Evolutionary conservation across 1,284 basidiomycete species (phyloP).

Genomic region (Puccinia horiana): DNA sequence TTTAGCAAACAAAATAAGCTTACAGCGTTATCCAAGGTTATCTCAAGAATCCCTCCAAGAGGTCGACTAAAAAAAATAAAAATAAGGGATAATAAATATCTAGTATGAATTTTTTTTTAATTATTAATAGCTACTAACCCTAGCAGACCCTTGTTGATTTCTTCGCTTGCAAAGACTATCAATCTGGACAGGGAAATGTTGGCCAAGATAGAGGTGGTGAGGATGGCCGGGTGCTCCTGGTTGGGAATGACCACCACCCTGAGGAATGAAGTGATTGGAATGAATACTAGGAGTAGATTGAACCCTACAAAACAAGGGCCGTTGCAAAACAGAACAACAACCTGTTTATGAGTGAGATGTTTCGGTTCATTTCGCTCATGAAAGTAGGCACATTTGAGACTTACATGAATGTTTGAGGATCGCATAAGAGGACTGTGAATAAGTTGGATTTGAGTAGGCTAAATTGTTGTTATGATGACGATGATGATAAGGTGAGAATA

Average conservation of each 20-base stretch:
- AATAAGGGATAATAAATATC: not conserved
- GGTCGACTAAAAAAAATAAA: not conserved
- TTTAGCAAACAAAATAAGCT: not conserved
- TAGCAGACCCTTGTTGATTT: constrained; percentile 70
- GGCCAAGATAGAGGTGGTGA: constrained; percentile 25
- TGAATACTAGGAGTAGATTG: constrained; percentile 62
- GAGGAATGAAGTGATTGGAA: constrained; percentile 61
- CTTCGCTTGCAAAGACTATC: constrained; percentile 77
- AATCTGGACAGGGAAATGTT: constrained; percentile 58
- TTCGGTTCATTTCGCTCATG: too few relatives aligned
- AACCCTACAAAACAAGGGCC: constrained; percentile 53
- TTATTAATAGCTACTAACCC: constrained; percentile 57
- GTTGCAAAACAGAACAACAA: too few relatives aligned
- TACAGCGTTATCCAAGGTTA: constrained; percentile 36
- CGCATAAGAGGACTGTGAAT: constrained; percentile 56
- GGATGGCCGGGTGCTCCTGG: not conserved
- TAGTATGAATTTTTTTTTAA: too few relatives aligned
- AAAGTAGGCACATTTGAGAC: not conserved
- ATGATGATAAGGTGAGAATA: too few relatives aligned
- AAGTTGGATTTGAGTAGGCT: constrained; percentile 59
- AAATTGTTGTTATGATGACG: constrained; percentile 56
- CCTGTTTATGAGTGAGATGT: too few relatives aligned
- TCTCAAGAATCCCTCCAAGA: constrained; percentile 26
- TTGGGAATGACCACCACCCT: constrained; percentile 57
- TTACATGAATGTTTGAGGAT: constrained; percentile 57